Percentiles rank a stretch among this genome's conserved stretches.
phyloP scores from a whole-genome alignment of 176 grass and related monocot species.

The Cenchrus purpureus region DNA sequence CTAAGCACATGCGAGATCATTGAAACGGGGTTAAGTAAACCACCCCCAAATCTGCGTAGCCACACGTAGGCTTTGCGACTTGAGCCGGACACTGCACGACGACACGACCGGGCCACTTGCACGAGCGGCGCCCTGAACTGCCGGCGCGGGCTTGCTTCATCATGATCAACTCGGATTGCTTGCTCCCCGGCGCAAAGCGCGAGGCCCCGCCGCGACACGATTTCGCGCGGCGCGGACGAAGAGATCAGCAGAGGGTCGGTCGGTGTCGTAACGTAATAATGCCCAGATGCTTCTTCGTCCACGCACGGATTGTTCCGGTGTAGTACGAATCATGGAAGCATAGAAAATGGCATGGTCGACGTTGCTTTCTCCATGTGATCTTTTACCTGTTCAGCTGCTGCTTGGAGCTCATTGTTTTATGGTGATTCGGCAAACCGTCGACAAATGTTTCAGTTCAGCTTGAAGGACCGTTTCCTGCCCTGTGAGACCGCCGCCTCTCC shows the following conservation, averaged over 20 bases:
- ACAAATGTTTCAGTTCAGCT: not conserved
- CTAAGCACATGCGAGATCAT: conserved; percentile 15
- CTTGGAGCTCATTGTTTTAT: too few species aligned
- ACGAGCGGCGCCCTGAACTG: not conserved
- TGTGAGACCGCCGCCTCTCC: not conserved
- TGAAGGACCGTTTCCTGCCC: conserved; percentile 10
- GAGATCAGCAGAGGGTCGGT: not conserved
- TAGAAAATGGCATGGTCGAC: not conserved
- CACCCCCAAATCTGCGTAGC: not conserved
- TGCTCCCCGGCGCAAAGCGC: not conserved
- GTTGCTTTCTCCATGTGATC: not conserved
- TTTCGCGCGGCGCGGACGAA: conserved; percentile 11
- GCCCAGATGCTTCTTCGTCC: not conserved
- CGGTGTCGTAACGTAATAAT: not conserved
- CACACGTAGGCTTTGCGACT: conserved; percentile 34
- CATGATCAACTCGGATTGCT: not conserved
- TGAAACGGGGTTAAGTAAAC: conserved; percentile 6
- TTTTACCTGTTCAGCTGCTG: not conserved
- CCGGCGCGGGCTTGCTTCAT: not conserved
- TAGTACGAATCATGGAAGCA: not conserved
- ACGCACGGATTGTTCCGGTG: not conserved
- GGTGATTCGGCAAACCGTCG: not conserved
- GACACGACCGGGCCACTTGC: not conserved
- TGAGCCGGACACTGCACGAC: not conserved
- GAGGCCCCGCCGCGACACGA: conserved; percentile 1